Evolutionary conservation across 305 asterid species (phyloP).

Genomic region (Stenogyne calaminthoides): DNA sequence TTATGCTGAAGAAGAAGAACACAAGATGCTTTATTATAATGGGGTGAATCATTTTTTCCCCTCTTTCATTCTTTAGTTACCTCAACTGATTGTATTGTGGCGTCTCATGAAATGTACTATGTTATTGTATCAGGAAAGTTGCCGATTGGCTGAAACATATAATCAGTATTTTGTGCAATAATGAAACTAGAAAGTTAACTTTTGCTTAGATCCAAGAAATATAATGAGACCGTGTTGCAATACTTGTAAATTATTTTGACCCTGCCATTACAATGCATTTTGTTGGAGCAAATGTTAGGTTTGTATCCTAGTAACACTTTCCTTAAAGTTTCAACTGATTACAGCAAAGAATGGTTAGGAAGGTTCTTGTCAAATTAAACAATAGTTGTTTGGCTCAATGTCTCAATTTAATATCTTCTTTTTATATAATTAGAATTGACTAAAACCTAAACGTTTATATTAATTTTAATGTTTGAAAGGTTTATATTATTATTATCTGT

Average conservation of each 20-base stretch:
- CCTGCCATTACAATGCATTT: too few species aligned
- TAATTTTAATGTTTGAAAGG: too few species aligned
- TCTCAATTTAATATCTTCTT: too few species aligned
- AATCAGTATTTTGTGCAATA: slow-evolving; percentile 17
- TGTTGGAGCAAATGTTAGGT: slow-evolving; percentile 28
- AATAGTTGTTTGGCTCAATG: too few species aligned
- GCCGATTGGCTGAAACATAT: slow-evolving; percentile 20
- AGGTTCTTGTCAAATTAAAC: too few species aligned
- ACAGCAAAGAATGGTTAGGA: too few species aligned
- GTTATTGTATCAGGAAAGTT: slow-evolving; percentile 13
- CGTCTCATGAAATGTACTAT: slow-evolving; percentile 5
- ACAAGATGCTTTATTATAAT: too few species aligned
- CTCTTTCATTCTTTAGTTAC: slow-evolving; percentile 15
- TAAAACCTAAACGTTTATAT: background rate
- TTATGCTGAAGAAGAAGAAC: slow-evolving; percentile 5
- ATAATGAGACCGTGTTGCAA: slow-evolving; percentile 24
- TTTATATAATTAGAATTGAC: too few species aligned
- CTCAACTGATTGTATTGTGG: slow-evolving; percentile 19
- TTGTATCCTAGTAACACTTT: slow-evolving; percentile 29
- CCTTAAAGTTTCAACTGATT: slow-evolving; percentile 11
- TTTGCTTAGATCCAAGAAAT: background rate
- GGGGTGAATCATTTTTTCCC: background rate
- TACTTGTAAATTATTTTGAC: too few species aligned
- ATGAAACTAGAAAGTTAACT: slow-evolving; percentile 21
- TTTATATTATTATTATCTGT: too few species aligned